Conservation (phyloP, 208 protist species). For the Leptomonas pyrrhocoris region DNA sequence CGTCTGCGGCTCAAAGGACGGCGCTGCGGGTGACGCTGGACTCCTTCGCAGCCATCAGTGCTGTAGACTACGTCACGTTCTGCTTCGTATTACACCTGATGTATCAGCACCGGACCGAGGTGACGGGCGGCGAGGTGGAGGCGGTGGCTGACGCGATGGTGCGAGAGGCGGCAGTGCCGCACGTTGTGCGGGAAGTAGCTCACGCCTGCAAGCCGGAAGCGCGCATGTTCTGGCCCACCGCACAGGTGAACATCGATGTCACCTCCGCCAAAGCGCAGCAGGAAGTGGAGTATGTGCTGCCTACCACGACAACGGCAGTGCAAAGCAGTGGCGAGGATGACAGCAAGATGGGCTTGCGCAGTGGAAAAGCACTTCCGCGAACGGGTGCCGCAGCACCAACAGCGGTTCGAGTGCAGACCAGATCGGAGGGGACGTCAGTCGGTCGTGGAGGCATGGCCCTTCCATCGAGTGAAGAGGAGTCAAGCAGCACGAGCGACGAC, state of each 20-base stretch:
- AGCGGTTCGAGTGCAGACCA: background rate
- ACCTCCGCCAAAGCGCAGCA: background rate
- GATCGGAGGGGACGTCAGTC: too few relatives aligned
- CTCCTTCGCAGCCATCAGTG: constrained; percentile 13
- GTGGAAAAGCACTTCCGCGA: background rate
- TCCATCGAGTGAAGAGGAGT: background rate
- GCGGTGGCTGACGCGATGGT: constrained; percentile 19
- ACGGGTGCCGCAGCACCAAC: background rate
- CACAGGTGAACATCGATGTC: background rate
- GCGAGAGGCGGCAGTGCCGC: constrained; percentile 9
- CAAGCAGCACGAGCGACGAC: background rate
- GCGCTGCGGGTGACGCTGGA: constrained; percentile 5
- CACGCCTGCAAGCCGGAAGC: constrained; percentile 30
- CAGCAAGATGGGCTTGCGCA: background rate
- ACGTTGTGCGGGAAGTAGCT: constrained; percentile 16
- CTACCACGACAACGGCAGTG: background rate
- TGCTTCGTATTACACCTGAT: constrained; percentile 22
- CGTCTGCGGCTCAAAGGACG: background rate
- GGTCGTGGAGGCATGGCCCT: background rate
- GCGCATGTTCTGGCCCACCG: constrained; percentile 24
- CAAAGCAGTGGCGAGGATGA: background rate
- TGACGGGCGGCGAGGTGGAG: constrained; percentile 49
- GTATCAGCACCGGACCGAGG: constrained; percentile 27
- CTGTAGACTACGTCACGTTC: constrained; percentile 17
- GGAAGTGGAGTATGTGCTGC: too few relatives aligned